Evolutionary conservation across 192 early-diverging fungal genomes (phyloP), one percentile per base, ranked within the genome.

Genomic region (Mortierella alpina): DNA sequence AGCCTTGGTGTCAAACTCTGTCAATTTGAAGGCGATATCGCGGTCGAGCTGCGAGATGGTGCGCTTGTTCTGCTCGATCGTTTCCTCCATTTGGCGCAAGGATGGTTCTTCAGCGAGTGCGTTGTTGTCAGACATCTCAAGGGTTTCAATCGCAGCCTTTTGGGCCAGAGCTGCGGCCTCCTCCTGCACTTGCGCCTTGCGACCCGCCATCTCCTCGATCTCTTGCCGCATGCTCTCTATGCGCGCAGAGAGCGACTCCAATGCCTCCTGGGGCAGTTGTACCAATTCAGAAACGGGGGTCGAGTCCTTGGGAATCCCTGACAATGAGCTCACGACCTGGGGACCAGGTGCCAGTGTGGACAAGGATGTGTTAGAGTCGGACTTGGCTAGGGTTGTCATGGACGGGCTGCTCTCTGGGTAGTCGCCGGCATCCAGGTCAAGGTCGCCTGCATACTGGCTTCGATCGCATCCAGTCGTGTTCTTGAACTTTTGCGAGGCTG

Each of bases 1-100:
- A 2, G 77, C 51, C 58, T 58, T 64, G 59, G 22, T 8, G n/a
- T 80, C 70, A 61, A 80, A 72, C 44, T 68, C 54, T 4, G 49
- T 50, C 11, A 80, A 14, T 49, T 66, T 72, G 9, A 51, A 62
- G n/a, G 23, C 18, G 8, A 80, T 72, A 14, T 63, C 70, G 10
- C 9, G 23, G 54, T 72, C 66, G 14, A 80, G 47, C 22, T 72
- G 64, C 7, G 64, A 39, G 60, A 80, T 57, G 40, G 11, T 51
- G 45, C 45, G 23, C 0, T 31, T 23, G 53, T 72, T 80, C 15
- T 63, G 59, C 2, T 46, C 49, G 20, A 80, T 41, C 7, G 40
- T 63, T 1, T 50, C 6, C 31, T 72, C 60, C 15, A 80, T 17
- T 6, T 63, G 47, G 12, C 57, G 59, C 42, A 80, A 53, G 4